phyloP scores from a whole-genome alignment of 2,329 filamentous ascomycete species.

The Fusarium brevicatenulatum region DNA sequence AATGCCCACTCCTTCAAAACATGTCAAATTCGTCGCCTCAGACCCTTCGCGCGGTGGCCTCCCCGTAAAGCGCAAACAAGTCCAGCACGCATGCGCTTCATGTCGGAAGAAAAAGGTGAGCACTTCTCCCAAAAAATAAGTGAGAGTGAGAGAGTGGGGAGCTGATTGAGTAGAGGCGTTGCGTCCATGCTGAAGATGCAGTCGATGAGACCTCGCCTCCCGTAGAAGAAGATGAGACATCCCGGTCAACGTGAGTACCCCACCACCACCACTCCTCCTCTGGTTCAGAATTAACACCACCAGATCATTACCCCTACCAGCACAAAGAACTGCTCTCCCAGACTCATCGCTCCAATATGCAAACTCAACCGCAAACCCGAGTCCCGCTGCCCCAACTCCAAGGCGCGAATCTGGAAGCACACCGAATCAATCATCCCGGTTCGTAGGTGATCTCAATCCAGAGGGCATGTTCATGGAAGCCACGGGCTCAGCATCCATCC shows the following conservation, averaged over 20 bases:
- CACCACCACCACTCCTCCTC: not conserved
- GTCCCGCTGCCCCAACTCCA: slow-evolving; percentile 7
- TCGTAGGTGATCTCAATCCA: slow-evolving; percentile 68
- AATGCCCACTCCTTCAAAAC: slow-evolving; percentile 39
- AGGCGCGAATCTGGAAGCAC: slow-evolving; percentile 33
- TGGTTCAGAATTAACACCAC: not conserved
- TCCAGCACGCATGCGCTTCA: slow-evolving; percentile 64
- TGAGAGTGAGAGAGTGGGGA: not conserved
- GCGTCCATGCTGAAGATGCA: slow-evolving; percentile 54
- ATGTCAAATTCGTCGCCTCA: slow-evolving; percentile 67
- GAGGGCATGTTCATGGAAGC: slow-evolving; percentile 69
- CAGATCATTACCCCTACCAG: slow-evolving; percentile 24
- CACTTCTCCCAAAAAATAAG: not conserved
- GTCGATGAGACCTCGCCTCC: slow-evolving; percentile 42
- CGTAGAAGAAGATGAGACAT: slow-evolving; percentile 37
- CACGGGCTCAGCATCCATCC: slow-evolving; percentile 50
- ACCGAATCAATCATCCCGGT: slow-evolving; percentile 54
- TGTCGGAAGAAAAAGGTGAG: slow-evolving; percentile 66
- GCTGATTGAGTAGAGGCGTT: slow-evolving; percentile 52
- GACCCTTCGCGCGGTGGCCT: slow-evolving; percentile 61
- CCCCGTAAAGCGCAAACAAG: slow-evolving; percentile 68
- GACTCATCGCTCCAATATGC: slow-evolving; percentile 8
- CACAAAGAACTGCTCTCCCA: slow-evolving; percentile 12
- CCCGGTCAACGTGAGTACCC: slow-evolving; percentile 47
- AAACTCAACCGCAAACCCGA: not conserved